Percentiles rank a stretch among this genome's conserved stretches.
phyloP scores from a whole-genome alignment of 306 rosid species.

The Sicyos edulis region DNA sequence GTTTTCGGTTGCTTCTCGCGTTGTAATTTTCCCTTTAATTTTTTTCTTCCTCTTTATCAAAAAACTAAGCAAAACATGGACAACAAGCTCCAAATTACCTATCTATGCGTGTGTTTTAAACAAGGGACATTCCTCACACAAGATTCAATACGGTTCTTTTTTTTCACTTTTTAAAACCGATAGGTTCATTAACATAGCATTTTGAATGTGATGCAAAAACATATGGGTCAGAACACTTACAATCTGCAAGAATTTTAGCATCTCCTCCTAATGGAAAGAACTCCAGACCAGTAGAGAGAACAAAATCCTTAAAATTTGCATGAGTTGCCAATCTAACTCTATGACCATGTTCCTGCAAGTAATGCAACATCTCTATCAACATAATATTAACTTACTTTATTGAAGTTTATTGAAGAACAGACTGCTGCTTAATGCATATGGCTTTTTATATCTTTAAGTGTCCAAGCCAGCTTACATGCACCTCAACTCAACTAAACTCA shows the following conservation, averaged over 20 bases:
- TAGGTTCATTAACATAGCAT: background rate
- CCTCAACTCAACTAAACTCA: no score
- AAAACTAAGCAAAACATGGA: background rate
- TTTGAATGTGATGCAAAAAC: background rate
- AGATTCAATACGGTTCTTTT: background rate
- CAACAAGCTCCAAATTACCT: background rate
- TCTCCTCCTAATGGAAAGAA: slow-evolving; percentile 94
- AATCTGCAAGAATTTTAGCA: slow-evolving; percentile 95
- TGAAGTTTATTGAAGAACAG: slow-evolving; percentile 10
- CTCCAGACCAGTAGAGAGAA: slow-evolving; percentile 77
- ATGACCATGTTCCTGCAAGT: slow-evolving; percentile 77
- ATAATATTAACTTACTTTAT: slow-evolving; percentile 9
- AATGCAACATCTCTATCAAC: slow-evolving; percentile 16
- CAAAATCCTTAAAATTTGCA: slow-evolving; percentile 84
- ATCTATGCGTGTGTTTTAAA: no score
- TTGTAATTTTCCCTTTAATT: background rate
- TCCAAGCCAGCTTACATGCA: no score
- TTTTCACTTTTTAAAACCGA: background rate
- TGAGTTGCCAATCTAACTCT: slow-evolving; percentile 92
- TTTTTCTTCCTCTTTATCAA: background rate
- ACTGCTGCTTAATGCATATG: background rate
- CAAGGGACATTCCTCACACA: background rate
- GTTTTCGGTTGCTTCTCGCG: no score
- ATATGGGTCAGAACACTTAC: slow-evolving; percentile 44
- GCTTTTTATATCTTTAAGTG: no score